Conservation (phyloP, 2,329 filamentous ascomycete genomes). For the Lachnellula cervina region DNA sequence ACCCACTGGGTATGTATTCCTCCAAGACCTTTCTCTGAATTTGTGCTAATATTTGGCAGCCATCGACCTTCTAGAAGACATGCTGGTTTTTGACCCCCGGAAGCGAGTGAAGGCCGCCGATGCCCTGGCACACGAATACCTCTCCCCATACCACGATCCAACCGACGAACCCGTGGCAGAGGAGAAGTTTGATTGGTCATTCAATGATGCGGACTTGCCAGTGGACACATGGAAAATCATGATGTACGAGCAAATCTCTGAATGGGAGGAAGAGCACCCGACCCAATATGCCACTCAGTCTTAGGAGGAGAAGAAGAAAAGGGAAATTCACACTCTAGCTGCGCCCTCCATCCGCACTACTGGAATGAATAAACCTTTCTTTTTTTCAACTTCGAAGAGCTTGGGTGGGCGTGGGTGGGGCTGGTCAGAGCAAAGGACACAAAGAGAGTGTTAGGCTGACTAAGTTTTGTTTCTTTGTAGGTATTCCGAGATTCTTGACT, state of each 20-base stretch:
- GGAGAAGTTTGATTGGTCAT: slow-evolving; percentile 99
- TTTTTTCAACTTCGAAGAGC: not conserved
- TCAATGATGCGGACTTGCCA: slow-evolving; percentile 95
- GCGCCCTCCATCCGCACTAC: not conserved
- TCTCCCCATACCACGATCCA: slow-evolving; percentile 94
- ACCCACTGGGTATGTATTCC: slow-evolving; percentile 61
- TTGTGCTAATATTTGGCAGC: slow-evolving; percentile 47
- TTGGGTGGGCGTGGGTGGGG: not conserved
- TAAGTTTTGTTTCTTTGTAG: slow-evolving; percentile 43
- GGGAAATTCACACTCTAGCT: not conserved
- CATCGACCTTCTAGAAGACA: slow-evolving; percentile 87
- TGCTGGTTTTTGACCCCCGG: slow-evolving; percentile 98
- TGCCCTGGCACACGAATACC: slow-evolving; percentile 86
- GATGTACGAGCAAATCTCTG: slow-evolving; percentile 65
- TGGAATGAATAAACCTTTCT: not conserved
- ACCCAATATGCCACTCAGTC: slow-evolving; percentile 16
- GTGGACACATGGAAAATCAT: slow-evolving; percentile 99
- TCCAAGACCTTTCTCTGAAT: not conserved
- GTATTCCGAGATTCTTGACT: slow-evolving; percentile 98
- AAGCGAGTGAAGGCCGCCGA: slow-evolving; percentile 85
- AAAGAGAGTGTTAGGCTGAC: slow-evolving; percentile 27
- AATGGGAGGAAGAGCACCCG: slow-evolving; percentile 22
- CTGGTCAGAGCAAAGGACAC: not conserved
- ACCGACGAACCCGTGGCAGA: slow-evolving; percentile 93
- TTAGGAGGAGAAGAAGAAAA: slow-evolving; percentile 13